Percentiles rank a stretch among this genome's conserved stretches.
phyloP scores from a whole-genome alignment of 2,329 filamentous ascomycete species.

The Diaporthe velutina region DNA sequence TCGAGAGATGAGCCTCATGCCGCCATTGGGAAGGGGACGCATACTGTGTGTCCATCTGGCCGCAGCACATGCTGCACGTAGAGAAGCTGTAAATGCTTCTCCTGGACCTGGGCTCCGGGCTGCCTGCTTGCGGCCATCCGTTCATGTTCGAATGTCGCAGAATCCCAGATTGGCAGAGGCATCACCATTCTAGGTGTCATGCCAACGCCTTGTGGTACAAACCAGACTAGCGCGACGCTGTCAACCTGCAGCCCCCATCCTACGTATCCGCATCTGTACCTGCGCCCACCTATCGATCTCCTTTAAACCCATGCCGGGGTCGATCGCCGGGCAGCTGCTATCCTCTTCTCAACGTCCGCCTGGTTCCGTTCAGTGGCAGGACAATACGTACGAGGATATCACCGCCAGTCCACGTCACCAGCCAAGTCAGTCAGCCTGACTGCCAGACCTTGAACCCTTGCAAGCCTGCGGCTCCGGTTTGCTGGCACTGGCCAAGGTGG shows the following conservation, averaged over 20 bases:
- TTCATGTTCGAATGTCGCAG: slow-evolving; percentile 9
- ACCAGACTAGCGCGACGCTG: slow-evolving; percentile 34
- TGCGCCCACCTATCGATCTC: slow-evolving; percentile 32
- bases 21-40: slow-evolving; percentile 6
- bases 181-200: slow-evolving; percentile 26
- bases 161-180: slow-evolving; percentile 17
- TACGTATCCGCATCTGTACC: slow-evolving; percentile 31
- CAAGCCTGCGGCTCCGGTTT: slow-evolving; percentile 31
- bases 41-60: slow-evolving; percentile 2
- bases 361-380: slow-evolving; percentile 22
- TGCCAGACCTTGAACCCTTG: slow-evolving; percentile 33
- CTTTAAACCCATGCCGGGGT: slow-evolving; percentile 18
- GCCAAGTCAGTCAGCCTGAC: slow-evolving; percentile 25
- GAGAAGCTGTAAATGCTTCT: neutral
- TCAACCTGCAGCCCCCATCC: slow-evolving; percentile 39
- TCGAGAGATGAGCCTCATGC: slow-evolving; percentile 29
- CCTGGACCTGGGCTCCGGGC: neutral
- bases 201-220: slow-evolving; percentile 32
- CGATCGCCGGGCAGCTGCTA: slow-evolving; percentile 23
- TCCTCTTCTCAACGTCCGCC: slow-evolving; percentile 19
- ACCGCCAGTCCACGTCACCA: slow-evolving; percentile 37
- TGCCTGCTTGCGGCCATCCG: slow-evolving; percentile 21
- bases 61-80: slow-evolving; percentile 9
- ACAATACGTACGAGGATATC: slow-evolving; percentile 27
- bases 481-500: slow-evolving; percentile 19